phyloP scores from a whole-genome alignment of 495 filamentous ascomycete species.

The Hypoxylon intermedium region DNA sequence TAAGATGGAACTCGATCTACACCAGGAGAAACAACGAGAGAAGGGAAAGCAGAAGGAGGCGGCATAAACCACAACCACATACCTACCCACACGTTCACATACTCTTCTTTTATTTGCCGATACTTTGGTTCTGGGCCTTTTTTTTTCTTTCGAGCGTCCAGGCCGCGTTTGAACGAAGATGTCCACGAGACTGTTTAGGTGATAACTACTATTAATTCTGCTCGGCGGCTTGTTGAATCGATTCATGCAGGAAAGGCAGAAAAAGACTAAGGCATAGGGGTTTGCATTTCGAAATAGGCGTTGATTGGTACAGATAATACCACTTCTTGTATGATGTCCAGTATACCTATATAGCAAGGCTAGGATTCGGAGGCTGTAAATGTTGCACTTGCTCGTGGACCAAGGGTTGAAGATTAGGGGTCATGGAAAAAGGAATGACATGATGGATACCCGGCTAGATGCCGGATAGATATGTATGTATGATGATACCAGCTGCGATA shows the following conservation, averaged over 20 bases:
- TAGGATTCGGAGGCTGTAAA: slow-evolving; percentile 5
- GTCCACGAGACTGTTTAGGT: background rate
- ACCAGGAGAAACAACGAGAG: slow-evolving; percentile 12
- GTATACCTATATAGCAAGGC: slow-evolving; percentile 16
- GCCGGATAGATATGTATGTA: slow-evolving; percentile 9
- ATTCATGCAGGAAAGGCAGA: background rate
- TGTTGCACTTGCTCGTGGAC: background rate
- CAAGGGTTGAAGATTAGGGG: background rate
- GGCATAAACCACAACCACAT: background rate
- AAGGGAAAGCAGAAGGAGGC: slow-evolving; percentile 25
- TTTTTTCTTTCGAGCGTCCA: too few relatives aligned
- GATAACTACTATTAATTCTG: background rate
- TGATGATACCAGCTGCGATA: slow-evolving; percentile 31
- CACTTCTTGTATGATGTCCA: slow-evolving; percentile 17
- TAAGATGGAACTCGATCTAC: slow-evolving; percentile 24
- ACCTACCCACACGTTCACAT: background rate
- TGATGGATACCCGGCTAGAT: slow-evolving; percentile 27
- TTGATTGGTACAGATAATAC: slow-evolving; percentile 30
- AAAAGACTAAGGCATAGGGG: slow-evolving; percentile 3
- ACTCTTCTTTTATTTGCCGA: background rate
- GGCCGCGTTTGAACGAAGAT: too few relatives aligned
- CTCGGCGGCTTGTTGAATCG: background rate
- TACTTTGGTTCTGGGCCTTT: background rate
- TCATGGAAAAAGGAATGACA: slow-evolving; percentile 12
- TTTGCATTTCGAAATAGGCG: slow-evolving; percentile 29